Evolutionary conservation across 345 rosid genomes (phyloP), one percentile per base, ranked within the genome.

Genomic region (Lenwebbia sp.): DNA sequence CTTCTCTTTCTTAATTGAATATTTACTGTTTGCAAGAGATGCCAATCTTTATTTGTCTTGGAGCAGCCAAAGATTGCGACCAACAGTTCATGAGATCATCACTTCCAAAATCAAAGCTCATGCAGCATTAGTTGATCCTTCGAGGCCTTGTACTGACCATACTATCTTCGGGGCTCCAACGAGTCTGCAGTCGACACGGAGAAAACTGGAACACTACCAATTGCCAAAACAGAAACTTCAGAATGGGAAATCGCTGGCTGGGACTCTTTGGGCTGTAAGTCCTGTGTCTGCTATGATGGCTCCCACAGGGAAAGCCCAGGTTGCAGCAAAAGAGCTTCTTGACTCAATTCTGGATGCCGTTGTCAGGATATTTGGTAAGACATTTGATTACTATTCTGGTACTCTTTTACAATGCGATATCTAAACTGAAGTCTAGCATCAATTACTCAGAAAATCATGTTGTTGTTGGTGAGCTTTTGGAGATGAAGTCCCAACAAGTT

Each of bases 211-310:
- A 86, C 89, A 94, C 92, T 94, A 89, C 87, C 94, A 91, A 83
- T 81, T 95, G 86, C 87, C 92, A 4, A 96, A 96, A 89, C 94
- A 93, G 88, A 97, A 94, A 88, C 93, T 87, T 89, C 99, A 92
- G 90, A 95, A 95, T 92, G 98, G 96, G 90, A 92, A 91, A 87
- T 90, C 95, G 65, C 87, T 89, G 37, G 92, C 92, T 85, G 97
- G 93, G 84, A 91, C 93, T 87, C 92, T 96, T 86, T 88, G 93
- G 90, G 94, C 99, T 87, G 98, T 94, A 87, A 97, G 99, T 91
- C 99, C 99, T 83, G 99, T 96, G 84, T 97, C 99, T 3, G 92
- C 98, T 82, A 90, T 94, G 85, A 96, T 97, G 99, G 98, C 98
- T 90, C 99, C 99, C 87, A 88, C 92, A 85, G 99, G 99, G 84